phyloP scores from a whole-genome alignment of 2,329 filamentous ascomycete genomes.

The Dryadomyces sulphureus region DNA sequence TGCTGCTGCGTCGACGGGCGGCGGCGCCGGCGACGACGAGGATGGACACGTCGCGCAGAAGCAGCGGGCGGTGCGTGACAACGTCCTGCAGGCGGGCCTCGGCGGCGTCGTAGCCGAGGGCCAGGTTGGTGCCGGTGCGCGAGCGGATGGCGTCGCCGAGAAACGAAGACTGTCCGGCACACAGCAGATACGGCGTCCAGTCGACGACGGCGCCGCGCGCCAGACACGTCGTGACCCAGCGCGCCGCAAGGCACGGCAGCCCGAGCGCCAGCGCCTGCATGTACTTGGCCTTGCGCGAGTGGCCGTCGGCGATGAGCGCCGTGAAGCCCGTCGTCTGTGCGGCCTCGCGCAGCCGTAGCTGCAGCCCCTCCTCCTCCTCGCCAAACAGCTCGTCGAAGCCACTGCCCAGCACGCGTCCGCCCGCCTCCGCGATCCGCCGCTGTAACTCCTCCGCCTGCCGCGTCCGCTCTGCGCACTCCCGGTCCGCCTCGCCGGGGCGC shows the following conservation, averaged over 20 bases:
- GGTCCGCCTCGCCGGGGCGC: slow-evolving; percentile 34
- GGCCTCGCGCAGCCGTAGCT: slow-evolving; percentile 29
- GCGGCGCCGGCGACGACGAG: slow-evolving; percentile 55
- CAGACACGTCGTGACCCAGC: slow-evolving; percentile 68
- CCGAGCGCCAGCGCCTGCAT: slow-evolving; percentile 88
- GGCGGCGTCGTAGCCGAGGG: slow-evolving; percentile 33
- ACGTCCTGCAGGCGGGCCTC: slow-evolving; percentile 41
- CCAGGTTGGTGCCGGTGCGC: slow-evolving; percentile 41
- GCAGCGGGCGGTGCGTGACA: slow-evolving; percentile 42
- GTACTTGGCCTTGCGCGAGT: slow-evolving; percentile 80
- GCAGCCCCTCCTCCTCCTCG: slow-evolving; percentile 10
- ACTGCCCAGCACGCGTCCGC: slow-evolving; percentile 54
- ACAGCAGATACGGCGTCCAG: slow-evolving; percentile 72
- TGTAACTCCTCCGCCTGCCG: slow-evolving; percentile 34
- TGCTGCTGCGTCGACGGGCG: slow-evolving; percentile 12
- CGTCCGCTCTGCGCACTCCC: slow-evolving; percentile 27
- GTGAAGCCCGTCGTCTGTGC: slow-evolving; percentile 55
- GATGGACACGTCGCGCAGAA: slow-evolving; percentile 51
- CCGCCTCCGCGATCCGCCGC: slow-evolving; percentile 51
- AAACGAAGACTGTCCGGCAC: slow-evolving; percentile 65
- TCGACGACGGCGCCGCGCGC: slow-evolving; percentile 45
- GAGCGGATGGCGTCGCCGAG: slow-evolving; percentile 68
- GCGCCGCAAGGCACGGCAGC: slow-evolving; percentile 68
- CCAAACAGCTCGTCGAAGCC: slow-evolving; percentile 72
- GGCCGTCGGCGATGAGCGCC: slow-evolving; percentile 70